These are phyloP conservation scores for Phaeosphaeriaceae sp. DNA, from an alignment of 2,329 filamentous ascomycete genomes.

Conservation along the genomic window DNA sequence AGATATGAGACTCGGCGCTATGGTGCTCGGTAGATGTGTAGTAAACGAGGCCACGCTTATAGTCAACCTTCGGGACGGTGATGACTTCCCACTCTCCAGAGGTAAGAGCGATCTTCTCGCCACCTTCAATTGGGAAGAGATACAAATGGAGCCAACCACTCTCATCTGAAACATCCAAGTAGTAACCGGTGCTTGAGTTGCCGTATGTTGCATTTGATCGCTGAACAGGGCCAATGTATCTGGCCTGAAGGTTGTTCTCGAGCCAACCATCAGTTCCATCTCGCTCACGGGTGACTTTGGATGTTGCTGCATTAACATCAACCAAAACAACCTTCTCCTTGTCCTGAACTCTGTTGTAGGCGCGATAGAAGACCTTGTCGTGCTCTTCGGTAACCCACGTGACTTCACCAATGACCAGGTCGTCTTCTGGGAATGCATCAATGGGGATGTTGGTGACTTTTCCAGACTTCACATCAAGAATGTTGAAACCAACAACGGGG, in stretches of 20 bases:
- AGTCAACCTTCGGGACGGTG: slow-evolving; percentile 65
- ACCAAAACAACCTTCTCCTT: slow-evolving; percentile 67
- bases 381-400: slow-evolving; percentile 70
- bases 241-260: slow-evolving; percentile 63
- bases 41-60: slow-evolving; percentile 63
- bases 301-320: slow-evolving; percentile 56
- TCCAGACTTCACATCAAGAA: slow-evolving; percentile 61
- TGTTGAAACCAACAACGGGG: slow-evolving; percentile 66
- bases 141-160: slow-evolving; percentile 72
- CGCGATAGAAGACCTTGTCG: slow-evolving; percentile 66
- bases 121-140: slow-evolving; percentile 64
- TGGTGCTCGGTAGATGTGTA: slow-evolving; percentile 70
- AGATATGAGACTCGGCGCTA: slow-evolving; percentile 71
- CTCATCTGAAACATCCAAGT: slow-evolving; percentile 70
- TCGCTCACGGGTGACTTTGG: slow-evolving; percentile 60
- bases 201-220: slow-evolving; percentile 44
- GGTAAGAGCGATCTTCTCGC: slow-evolving; percentile 64
- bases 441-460: slow-evolving; percentile 57
- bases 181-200: slow-evolving; percentile 56
- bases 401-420: slow-evolving; percentile 71
- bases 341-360: slow-evolving; percentile 73
- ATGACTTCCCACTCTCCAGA: slow-evolving; percentile 70
- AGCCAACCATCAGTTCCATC: slow-evolving; percentile 68
- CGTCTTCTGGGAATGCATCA: slow-evolving; percentile 64
- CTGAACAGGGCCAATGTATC: slow-evolving; percentile 58